Evolutionary conservation across 805 yeast genomes (phyloP).

Genomic region (Pichia ethanolica): DNA sequence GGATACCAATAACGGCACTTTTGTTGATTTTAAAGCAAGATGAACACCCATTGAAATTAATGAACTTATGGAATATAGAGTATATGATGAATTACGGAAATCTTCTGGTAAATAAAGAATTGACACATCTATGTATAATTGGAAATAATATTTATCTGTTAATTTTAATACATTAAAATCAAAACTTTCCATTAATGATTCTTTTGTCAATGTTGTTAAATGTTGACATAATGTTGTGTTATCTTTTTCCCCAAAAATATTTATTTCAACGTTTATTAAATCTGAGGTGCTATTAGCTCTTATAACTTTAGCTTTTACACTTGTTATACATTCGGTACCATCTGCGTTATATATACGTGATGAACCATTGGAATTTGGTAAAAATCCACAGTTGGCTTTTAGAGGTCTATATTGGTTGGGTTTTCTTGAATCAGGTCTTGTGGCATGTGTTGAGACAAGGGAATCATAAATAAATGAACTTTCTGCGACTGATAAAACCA

Average conservation of each 20-base stretch:
- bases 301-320: slow-evolving; percentile 81
- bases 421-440: slow-evolving; percentile 79
- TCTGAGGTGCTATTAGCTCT: slow-evolving; percentile 31
- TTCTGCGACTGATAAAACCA: slow-evolving; percentile 73
- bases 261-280: slow-evolving; percentile 69
- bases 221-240: slow-evolving; percentile 64
- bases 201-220: slow-evolving; percentile 53
- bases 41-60: slow-evolving; percentile 73
- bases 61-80: slow-evolving; percentile 47
- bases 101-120: slow-evolving; percentile 53
- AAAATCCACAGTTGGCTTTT: slow-evolving; percentile 71
- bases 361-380: slow-evolving; percentile 89
- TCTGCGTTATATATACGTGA: slow-evolving; percentile 79
- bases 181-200: slow-evolving; percentile 44
- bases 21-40: slow-evolving; percentile 73
- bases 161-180: slow-evolving; percentile 48
- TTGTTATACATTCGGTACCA: slow-evolving; percentile 90
- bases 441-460: slow-evolving; percentile 46
- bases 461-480: slow-evolving; percentile 72
- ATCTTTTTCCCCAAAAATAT: slow-evolving; percentile 72
- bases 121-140: slow-evolving; percentile 71
- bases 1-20: slow-evolving; percentile 64
- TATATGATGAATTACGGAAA: slow-evolving; percentile 50
- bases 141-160: slow-evolving; percentile 69
- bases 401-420: slow-evolving; percentile 75